Conservation (phyloP, 495 filamentous ascomycete species). For the Lichina pygmaea region DNA sequence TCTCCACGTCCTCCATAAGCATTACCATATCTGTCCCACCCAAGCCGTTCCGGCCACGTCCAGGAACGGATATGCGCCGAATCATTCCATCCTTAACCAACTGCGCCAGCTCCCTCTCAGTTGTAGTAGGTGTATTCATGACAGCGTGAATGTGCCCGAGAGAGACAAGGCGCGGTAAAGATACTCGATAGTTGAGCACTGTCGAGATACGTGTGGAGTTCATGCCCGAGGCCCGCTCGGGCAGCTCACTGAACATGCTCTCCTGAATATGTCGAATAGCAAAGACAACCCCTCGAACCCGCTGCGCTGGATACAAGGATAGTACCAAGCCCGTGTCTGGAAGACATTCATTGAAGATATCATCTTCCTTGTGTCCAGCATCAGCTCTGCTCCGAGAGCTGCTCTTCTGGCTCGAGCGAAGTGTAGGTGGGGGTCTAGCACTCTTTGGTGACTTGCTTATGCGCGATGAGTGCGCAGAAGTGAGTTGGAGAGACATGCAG, state of each 20-base stretch:
- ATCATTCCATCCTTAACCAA: slow-evolving; percentile 29
- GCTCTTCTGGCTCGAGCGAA: no score
- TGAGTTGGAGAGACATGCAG: slow-evolving; percentile 9
- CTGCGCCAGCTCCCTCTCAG: slow-evolving; percentile 47
- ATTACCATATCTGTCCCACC: slow-evolving; percentile 45
- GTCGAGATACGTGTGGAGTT: slow-evolving; percentile 44
- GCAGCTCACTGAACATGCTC: slow-evolving; percentile 44
- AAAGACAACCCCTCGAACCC: slow-evolving; percentile 33
- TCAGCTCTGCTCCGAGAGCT: no score
- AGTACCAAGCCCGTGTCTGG: slow-evolving; percentile 23
- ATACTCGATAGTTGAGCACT: slow-evolving; percentile 35
- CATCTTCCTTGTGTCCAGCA: no score
- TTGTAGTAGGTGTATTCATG: slow-evolving; percentile 33
- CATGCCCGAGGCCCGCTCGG: slow-evolving; percentile 37
- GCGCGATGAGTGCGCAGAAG: slow-evolving; percentile 12
- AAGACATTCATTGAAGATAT: slow-evolving; percentile 16
- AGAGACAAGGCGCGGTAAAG: slow-evolving; percentile 41
- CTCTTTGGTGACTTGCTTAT: slow-evolving; percentile 11
- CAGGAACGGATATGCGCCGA: slow-evolving; percentile 37
- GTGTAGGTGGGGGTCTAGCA: no score
- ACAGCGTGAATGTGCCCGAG: slow-evolving; percentile 46
- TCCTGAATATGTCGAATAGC: slow-evolving; percentile 31
- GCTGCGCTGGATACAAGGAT: slow-evolving; percentile 21
- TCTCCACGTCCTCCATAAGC: slow-evolving; percentile 33
- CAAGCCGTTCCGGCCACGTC: slow-evolving; percentile 28